Base-by-base conservation (phyloP, 768 basidiomycete species). In the Amyloporia xantha region DNA sequence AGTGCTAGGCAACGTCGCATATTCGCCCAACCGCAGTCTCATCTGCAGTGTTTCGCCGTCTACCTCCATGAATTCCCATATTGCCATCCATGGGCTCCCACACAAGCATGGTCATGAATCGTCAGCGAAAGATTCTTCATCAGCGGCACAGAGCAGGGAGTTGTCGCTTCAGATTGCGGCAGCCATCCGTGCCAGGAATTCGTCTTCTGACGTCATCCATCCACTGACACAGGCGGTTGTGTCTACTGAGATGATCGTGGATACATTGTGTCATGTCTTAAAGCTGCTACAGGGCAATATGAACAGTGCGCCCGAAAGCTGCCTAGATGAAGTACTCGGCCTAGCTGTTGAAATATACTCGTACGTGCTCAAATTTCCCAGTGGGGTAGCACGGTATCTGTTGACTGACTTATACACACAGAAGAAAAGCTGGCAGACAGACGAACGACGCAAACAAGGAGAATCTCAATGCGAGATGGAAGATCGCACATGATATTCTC, bases 401-500 rank as follows among this genome's bases (percentile, higher is more conserved):
- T n/a, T n/a, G n/a, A n/a, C n/a, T n/a, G n/a, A n/a, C n/a, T n/a
- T n/a, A 7, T 35, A 43, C 42, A 25, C 19, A 20, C 54, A 75
- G 74, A 54, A 53, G 65, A 23, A 66, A 64, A 48, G 62, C 66
- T 4, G 60, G 54, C 44, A 49, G 43, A n/a, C 57, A 58, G 11
- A 49, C 52, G 20, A 61, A 62, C 12, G 62, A 62, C 10, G 41
- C 62, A 5, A 76, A 78, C 15, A 69, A 68, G 41, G 69, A 73
- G 9, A 49, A 63, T 4, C 56, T 79, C 21, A 66, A 68, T 20
- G 66, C 63, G 2, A 73, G 79, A n/a, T 83, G 79, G 76, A 70
- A 71, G 54, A 73, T 75, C n/a, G 77, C 77, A 2, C 81, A 80
- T 47, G 83, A 88, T 48, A 74, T 86, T 44, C 79, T 78, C 53